phyloP scores from a whole-genome alignment of 805 yeast genomes.

The Myxozyma kluyveri region DNA sequence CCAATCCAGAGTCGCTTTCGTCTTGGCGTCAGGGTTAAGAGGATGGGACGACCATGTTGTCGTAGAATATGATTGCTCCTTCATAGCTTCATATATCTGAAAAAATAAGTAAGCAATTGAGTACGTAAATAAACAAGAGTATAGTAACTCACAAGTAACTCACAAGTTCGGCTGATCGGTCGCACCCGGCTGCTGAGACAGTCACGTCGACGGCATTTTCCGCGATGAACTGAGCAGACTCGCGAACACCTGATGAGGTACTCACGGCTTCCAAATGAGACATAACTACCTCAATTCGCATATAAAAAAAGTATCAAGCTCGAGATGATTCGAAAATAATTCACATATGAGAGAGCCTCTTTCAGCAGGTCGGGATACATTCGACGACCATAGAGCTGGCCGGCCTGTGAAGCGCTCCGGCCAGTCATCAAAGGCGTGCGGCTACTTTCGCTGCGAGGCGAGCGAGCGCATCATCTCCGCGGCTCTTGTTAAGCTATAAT shows the following conservation, averaged over 20 bases:
- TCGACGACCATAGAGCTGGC: too few species aligned
- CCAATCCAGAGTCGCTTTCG: conserved; percentile 38
- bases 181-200: conserved; percentile 36
- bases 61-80: conserved; percentile 35
- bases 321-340: too few species aligned
- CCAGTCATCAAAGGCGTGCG: too few species aligned
- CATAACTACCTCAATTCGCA: too few species aligned
- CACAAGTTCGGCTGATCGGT: conserved; percentile 34
- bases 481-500: too few species aligned
- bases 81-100: conserved; percentile 35
- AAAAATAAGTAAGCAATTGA: not conserved
- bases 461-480: too few species aligned
- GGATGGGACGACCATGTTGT: conserved; percentile 41
- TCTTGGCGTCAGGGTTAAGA: conserved; percentile 36
- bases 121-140: not conserved
- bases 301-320: too few species aligned
- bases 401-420: too few species aligned
- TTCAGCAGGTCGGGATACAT: too few species aligned
- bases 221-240: conserved; percentile 36
- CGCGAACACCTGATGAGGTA: conserved; percentile 32
- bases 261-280: too few species aligned
- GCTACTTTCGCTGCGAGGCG: too few species aligned
- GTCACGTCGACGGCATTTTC: conserved; percentile 35
- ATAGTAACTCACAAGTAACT: not conserved
- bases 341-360: too few species aligned